Evolutionary conservation across 495 filamentous ascomycete species (phyloP).

Genomic region (Penicillium salamii): DNA sequence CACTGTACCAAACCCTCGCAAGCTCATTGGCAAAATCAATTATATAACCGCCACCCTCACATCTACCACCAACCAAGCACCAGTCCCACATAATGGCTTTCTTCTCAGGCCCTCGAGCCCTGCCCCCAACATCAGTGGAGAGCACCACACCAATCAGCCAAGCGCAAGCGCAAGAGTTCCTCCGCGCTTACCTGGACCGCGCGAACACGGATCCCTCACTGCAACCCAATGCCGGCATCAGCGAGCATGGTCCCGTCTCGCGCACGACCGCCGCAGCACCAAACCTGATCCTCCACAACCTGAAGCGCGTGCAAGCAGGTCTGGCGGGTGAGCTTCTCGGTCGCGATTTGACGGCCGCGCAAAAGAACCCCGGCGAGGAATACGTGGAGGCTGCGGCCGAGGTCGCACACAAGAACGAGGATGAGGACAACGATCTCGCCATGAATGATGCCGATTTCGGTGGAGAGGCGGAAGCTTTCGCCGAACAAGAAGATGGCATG

Average conservation of each 20-base stretch:
- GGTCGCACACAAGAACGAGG: slow-evolving; percentile 29
- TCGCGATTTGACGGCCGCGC: slow-evolving; percentile 42
- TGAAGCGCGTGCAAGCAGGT: slow-evolving; percentile 64
- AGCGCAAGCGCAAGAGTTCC: slow-evolving; percentile 51
- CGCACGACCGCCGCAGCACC: slow-evolving; percentile 51
- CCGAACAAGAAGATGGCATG: slow-evolving; percentile 23
- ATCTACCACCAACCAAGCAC: neutral
- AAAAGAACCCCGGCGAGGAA: slow-evolving; percentile 34
- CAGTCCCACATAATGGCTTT: slow-evolving; percentile 32
- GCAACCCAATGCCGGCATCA: slow-evolving; percentile 64
- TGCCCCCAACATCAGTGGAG: slow-evolving; percentile 45
- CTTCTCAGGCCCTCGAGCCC: slow-evolving; percentile 41
- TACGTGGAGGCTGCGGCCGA: slow-evolving; percentile 25
- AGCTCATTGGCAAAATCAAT: neutral
- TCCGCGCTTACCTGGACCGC: slow-evolving; percentile 56
- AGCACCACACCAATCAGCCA: slow-evolving; percentile 45
- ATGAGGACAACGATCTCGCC: slow-evolving; percentile 22
- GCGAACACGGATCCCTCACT: slow-evolving; percentile 56
- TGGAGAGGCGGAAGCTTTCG: slow-evolving; percentile 25
- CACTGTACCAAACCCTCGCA: neutral
- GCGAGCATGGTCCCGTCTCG: slow-evolving; percentile 55
- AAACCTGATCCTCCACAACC: slow-evolving; percentile 60
- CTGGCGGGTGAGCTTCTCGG: slow-evolving; percentile 56
- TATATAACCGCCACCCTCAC: neutral
- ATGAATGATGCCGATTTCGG: slow-evolving; percentile 27